phyloP scores from a whole-genome alignment of 225 moss, liverwort and hornwort genomes.

The Bryum argenteum region DNA sequence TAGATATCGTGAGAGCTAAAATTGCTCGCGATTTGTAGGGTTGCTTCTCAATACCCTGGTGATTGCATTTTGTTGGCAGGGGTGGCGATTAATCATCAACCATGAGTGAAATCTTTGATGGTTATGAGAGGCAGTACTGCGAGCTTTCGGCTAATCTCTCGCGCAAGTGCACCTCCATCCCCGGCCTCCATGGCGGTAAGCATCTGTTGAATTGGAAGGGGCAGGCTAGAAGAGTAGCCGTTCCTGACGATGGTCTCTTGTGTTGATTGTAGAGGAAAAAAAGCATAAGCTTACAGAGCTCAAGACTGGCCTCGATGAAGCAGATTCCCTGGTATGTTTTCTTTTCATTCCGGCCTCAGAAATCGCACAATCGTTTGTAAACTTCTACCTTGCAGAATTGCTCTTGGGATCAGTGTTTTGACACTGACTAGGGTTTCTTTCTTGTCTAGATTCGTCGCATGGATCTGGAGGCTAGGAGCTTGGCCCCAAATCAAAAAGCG shows the following conservation, averaged over 20 bases:
- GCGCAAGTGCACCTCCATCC: constrained; percentile 57
- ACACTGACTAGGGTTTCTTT: constrained; percentile 10
- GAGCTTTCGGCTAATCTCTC: constrained; percentile 71
- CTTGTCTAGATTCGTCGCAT: constrained; percentile 61
- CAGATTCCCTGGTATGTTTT: constrained; percentile 57
- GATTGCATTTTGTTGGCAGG: constrained; percentile 14
- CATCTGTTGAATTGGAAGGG: not conserved
- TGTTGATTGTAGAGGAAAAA: constrained; percentile 57
- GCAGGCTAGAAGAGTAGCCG: not conserved
- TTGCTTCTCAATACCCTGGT: not conserved
- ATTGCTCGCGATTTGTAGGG: constrained; percentile 2
- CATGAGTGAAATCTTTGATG: constrained; percentile 73
- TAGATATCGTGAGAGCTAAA: constrained; percentile 15
- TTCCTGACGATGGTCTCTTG: constrained; percentile 15
- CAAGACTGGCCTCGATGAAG: constrained; percentile 70
- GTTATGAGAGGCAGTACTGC: constrained; percentile 74
- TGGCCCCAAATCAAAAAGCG: constrained; percentile 68
- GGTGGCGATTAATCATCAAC: not conserved
- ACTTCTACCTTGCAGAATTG: not conserved
- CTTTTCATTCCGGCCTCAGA: not conserved
- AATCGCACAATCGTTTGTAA: constrained; percentile 7
- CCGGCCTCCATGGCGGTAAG: constrained; percentile 64
- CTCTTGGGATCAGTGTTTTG: not conserved
- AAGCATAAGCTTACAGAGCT: constrained; percentile 70
- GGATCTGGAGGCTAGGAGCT: constrained; percentile 69